phyloP scores from a whole-genome alignment of 345 rosid species.

The Lumnitzera racemosa region DNA sequence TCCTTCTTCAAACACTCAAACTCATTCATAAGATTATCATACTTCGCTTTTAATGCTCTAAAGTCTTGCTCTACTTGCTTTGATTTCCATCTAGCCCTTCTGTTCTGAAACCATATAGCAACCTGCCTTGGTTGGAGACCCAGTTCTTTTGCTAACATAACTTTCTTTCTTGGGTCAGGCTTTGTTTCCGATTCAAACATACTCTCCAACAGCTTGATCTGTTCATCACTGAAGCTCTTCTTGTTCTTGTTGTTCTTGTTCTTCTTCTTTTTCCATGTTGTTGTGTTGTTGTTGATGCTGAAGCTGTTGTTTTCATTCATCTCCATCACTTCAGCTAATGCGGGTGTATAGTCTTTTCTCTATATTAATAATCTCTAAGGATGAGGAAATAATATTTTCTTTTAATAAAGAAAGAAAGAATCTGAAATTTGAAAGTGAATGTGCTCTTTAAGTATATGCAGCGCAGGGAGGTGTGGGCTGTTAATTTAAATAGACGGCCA shows the following conservation, averaged over 20 bases:
- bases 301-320: not conserved
- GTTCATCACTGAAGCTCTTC: slow-evolving; percentile 69
- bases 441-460: too few species aligned
- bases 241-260: slow-evolving; percentile 38
- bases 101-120: slow-evolving; percentile 90
- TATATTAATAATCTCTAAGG: too few species aligned
- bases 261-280: slow-evolving; percentile 28
- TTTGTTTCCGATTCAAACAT: slow-evolving; percentile 67
- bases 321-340: not conserved
- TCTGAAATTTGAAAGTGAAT: too few species aligned
- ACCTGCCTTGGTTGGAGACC: slow-evolving; percentile 82
- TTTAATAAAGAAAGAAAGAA: not conserved
- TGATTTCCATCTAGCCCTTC: slow-evolving; percentile 79
- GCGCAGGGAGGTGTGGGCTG: too few species aligned
- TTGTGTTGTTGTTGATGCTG: too few species aligned
- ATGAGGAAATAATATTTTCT: not conserved
- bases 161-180: slow-evolving; percentile 68
- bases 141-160: slow-evolving; percentile 56
- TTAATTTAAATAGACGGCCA: too few species aligned
- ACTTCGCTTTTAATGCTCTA: slow-evolving; percentile 36
- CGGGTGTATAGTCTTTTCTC: too few species aligned
- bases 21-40: slow-evolving; percentile 40
- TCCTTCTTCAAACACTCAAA: slow-evolving; percentile 56
- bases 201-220: slow-evolving; percentile 54
- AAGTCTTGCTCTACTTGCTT: slow-evolving; percentile 67